Conservation (phyloP, 805 yeast species). For the Ogataea dorogensis region DNA sequence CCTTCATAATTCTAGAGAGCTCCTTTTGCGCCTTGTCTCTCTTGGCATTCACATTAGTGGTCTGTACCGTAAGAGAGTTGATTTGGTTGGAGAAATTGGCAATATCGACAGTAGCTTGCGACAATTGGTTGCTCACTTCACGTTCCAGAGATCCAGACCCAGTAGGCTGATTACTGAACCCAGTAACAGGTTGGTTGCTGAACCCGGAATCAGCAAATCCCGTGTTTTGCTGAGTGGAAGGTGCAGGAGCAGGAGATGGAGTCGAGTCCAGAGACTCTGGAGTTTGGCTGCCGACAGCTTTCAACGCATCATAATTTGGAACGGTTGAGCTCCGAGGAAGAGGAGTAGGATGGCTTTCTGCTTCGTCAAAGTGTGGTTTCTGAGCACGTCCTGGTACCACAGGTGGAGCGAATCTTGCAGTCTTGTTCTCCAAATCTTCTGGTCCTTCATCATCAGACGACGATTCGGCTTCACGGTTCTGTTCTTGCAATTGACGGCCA, state of each 20-base stretch:
- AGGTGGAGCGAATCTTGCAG: slow-evolving; percentile 30
- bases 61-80: slow-evolving; percentile 72
- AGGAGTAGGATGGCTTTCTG: slow-evolving; percentile 13
- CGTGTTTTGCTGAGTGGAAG: slow-evolving; percentile 1
- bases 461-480: slow-evolving; percentile 32
- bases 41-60: slow-evolving; percentile 65
- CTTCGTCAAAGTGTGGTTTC: slow-evolving; percentile 33
- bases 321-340: slow-evolving; percentile 14
- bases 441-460: slow-evolving; percentile 39
- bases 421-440: slow-evolving; percentile 28
- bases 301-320: slow-evolving; percentile 50
- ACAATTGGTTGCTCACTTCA: slow-evolving; percentile 65
- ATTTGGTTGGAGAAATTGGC: slow-evolving; percentile 87
- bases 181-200: slow-evolving; percentile 7
- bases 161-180: slow-evolving; percentile 15
- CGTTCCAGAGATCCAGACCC: slow-evolving; percentile 28
- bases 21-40: slow-evolving; percentile 76
- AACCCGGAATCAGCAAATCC: slow-evolving; percentile 2
- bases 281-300: slow-evolving; percentile 11
- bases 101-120: slow-evolving; percentile 79
- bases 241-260: slow-evolving; percentile 20
- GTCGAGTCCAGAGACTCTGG: slow-evolving; percentile 17
- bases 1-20: slow-evolving; percentile 59
- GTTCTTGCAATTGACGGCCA: slow-evolving; percentile 66
- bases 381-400: slow-evolving; percentile 36